Evolutionary conservation across 1,284 basidiomycete species (phyloP), one percentile per base, ranked within the genome.

Genomic region (Ceratobasidium sp.): DNA sequence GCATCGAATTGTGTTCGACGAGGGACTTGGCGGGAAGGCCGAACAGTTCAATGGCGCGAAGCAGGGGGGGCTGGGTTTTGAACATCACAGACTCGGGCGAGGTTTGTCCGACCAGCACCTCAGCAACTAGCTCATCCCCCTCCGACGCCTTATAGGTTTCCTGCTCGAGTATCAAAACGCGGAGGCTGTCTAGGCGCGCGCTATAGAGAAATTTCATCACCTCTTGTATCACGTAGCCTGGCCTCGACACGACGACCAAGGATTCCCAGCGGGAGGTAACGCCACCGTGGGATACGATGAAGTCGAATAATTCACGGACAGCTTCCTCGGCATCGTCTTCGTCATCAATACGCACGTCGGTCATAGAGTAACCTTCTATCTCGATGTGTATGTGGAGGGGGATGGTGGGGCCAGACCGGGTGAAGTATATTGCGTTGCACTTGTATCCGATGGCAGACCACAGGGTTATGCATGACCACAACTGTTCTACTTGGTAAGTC

Each of bases 381-480:
- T 67, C 65, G 14, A 67, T n/a, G 14, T 67, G 50, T 1, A 67
- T 11, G 15, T 67, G 50, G 6, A 67, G 65, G 7, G 48, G 65
- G 41, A 41, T 54, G 4, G 51, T 44, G 22, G 17, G 33, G 4
- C 65, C 65, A 22, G 65, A 53, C 6, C 65, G 48, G 11, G 14
- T 50, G 1, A 67, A 33, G 24, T 54, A 54, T 9, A 67, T 4
- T 7, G 22, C 19, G 1, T 48, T n/a, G 19, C 65, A 29, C 19
- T 33, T 9, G 50, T 33, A 29, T 4, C 31, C 22, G 27, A 41
- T 53, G 2, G 51, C 15, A 15, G 4, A 31, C 3, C 27, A 51
- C 6, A 67, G n/a, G 4, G 27, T 54, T 22, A 67, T 67, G n/a
- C 54, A 67, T 6, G 65, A 41, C 65, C 65, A 67, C 4, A 67